These are phyloP conservation scores for Chernovozyma sophiae-reginae DNA, from an alignment of 1,139 yeast genomes.

Conservation along the genomic window DNA sequence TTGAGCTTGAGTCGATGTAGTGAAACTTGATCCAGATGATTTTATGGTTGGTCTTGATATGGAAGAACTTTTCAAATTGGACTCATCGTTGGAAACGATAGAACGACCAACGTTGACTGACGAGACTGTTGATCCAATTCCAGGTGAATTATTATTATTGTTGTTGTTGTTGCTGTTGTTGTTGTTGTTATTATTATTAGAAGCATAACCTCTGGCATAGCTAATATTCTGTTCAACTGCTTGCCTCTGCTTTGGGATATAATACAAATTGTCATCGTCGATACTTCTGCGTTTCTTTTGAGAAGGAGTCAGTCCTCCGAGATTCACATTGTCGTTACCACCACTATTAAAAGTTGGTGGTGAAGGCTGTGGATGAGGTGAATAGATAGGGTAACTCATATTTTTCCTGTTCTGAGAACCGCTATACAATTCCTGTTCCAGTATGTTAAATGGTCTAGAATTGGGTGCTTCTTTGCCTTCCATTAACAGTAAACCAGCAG, in stretches of 20 bases:
- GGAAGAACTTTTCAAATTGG: background rate
- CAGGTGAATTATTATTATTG: background rate
- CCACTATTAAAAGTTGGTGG: background rate
- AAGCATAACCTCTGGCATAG: constrained; percentile 3
- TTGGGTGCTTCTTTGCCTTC: background rate
- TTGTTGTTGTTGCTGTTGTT: too few relatives aligned
- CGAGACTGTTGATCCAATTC: background rate
- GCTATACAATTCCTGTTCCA: background rate
- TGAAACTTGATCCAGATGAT: background rate
- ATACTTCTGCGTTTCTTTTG: background rate
- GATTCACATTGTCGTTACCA: background rate
- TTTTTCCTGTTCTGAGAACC: background rate
- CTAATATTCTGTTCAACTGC: constrained; percentile 5
- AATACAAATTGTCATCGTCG: background rate
- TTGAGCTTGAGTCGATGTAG: background rate
- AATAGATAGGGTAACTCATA: constrained; percentile 4
- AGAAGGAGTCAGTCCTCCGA: background rate
- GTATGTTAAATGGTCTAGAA: background rate
- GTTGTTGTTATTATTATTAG: too few relatives aligned
- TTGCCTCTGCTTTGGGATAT: background rate
- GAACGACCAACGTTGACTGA: background rate
- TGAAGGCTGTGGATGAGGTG: background rate
- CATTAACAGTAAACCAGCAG: too few relatives aligned
- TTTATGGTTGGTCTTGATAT: background rate
- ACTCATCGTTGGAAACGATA: background rate